phyloP scores from a whole-genome alignment of 345 rosid species.

The Nasturtium officinale region DNA sequence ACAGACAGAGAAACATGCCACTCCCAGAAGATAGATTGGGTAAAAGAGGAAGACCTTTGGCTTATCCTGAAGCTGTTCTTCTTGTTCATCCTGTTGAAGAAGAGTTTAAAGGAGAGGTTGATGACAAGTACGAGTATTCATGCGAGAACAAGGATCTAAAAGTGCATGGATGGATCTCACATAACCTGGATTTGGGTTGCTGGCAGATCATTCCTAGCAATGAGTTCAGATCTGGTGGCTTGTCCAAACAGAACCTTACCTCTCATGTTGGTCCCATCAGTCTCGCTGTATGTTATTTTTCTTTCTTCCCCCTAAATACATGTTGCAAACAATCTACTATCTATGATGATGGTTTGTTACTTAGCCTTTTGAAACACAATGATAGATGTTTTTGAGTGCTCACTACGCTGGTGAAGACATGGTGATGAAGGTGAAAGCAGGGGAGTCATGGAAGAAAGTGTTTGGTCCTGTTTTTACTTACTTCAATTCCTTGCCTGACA shows the following conservation, averaged over 20 bases:
- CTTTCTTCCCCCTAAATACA: slow-evolving; percentile 1
- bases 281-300: slow-evolving; percentile 45
- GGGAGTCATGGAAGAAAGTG: slow-evolving; percentile 91
- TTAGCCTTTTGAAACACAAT: not conserved
- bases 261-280: slow-evolving; percentile 65
- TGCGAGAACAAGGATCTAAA: slow-evolving; percentile 69
- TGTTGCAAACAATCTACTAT: not conserved
- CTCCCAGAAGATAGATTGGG: slow-evolving; percentile 74
- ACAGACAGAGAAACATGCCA: slow-evolving; percentile 80
- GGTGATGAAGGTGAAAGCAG: slow-evolving; percentile 62
- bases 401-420: slow-evolving; percentile 83
- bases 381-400: slow-evolving; percentile 92
- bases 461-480: slow-evolving; percentile 83
- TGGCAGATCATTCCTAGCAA: slow-evolving; percentile 81
- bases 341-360: not conserved
- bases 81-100: slow-evolving; percentile 77
- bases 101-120: slow-evolving; percentile 88
- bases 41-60: slow-evolving; percentile 60
- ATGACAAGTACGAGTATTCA: slow-evolving; percentile 89
- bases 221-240: slow-evolving; percentile 73
- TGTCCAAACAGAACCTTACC: slow-evolving; percentile 63
- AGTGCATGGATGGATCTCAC: slow-evolving; percentile 82
- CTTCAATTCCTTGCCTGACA: slow-evolving; percentile 50
- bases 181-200: slow-evolving; percentile 60
- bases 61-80: slow-evolving; percentile 78